Percentiles rank a stretch among this genome's conserved stretches.
These are phyloP conservation scores for Pulveroboletus sp. DNA, from an alignment of 768 basidiomycete species.

Conservation along the genomic window DNA sequence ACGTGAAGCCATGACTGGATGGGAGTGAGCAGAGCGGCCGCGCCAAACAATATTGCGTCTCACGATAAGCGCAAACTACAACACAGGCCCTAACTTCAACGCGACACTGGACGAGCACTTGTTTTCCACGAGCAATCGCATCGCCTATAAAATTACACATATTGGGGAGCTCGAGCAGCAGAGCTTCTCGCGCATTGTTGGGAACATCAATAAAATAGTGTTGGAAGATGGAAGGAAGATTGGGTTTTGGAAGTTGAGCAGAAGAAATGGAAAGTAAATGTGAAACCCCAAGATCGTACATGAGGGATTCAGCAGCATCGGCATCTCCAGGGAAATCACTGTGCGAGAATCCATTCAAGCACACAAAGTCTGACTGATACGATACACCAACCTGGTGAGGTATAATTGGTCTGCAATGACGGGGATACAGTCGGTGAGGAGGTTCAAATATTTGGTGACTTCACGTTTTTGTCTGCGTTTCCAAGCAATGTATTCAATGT, in stretches of 20 bases:
- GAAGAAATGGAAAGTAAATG: conserved; percentile 56
- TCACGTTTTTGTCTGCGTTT: conserved; percentile 52
- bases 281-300: conserved; percentile 50
- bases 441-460: conserved; percentile 50
- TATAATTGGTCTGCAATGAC: conserved; percentile 49
- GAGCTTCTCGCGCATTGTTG: conserved; percentile 35
- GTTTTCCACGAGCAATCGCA: conserved; percentile 39
- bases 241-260: conserved; percentile 38
- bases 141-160: conserved; percentile 45
- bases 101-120: conserved; percentile 53
- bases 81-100: conserved; percentile 55
- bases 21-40: conserved; percentile 2
- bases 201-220: conserved; percentile 44
- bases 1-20: conserved; percentile 46
- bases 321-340: conserved; percentile 59
- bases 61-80: conserved; percentile 52
- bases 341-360: conserved; percentile 1
- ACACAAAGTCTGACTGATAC: not conserved
- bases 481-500: conserved; percentile 55
- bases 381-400: conserved; percentile 44
- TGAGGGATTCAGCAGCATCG: conserved; percentile 47
- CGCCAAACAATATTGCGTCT: conserved; percentile 16
- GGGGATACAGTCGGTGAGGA: conserved; percentile 48
- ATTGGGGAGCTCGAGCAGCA: conserved; percentile 45
- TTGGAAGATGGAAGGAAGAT: conserved; percentile 30